Evolutionary conservation across 352 stramenopile species (phyloP).

Genomic region (Globisporangium paroecandrum): DNA sequence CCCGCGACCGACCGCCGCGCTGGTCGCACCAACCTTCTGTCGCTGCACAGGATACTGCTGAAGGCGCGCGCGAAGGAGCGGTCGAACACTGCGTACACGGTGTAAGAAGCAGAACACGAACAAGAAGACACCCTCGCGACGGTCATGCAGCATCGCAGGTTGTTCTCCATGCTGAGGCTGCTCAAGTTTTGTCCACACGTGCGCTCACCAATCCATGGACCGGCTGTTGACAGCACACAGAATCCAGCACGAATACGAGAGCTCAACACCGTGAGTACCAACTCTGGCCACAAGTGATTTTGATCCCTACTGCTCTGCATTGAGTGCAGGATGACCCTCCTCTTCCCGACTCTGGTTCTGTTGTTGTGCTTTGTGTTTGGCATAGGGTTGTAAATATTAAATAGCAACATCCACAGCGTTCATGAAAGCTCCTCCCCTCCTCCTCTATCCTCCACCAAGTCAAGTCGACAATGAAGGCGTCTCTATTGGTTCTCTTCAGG

Average conservation of each 20-base stretch:
- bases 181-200: not conserved
- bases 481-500: not conserved
- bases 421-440: not conserved
- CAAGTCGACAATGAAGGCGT: not conserved
- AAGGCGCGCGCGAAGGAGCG: slow-evolving; percentile 46
- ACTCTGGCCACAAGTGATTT: not conserved
- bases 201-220: not conserved
- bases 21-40: slow-evolving; percentile 39
- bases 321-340: not conserved
- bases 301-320: not conserved
- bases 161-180: not conserved
- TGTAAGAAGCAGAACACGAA: slow-evolving; percentile 8
- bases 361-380: not conserved
- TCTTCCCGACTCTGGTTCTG: not conserved
- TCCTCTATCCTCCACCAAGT: not conserved
- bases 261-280: not conserved
- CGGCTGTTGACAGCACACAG: not conserved
- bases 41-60: slow-evolving; percentile 47
- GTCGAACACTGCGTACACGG: slow-evolving; percentile 21
- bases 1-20: slow-evolving; percentile 35
- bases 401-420: slow-evolving; percentile 3
- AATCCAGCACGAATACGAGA: not conserved
- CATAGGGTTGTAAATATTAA: slow-evolving; percentile 4
- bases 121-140: not conserved
- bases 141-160: not conserved